Percentiles rank a stretch among this genome's conserved stretches.
These are phyloP conservation scores for Ambrosiella cleistominuta DNA, from an alignment of 2,329 filamentous ascomycete species.

Conservation along the genomic window DNA sequence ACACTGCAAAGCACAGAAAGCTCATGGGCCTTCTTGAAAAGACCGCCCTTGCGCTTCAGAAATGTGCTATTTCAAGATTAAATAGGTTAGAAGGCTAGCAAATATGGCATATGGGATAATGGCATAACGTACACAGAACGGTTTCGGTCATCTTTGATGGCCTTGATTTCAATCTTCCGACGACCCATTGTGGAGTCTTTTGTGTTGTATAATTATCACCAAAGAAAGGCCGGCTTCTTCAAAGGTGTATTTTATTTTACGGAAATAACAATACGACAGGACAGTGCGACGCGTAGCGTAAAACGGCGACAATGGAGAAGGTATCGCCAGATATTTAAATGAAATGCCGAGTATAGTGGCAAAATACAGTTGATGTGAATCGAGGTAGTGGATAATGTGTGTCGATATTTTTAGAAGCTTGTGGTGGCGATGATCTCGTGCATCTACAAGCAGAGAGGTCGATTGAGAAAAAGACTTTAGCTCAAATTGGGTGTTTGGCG, in stretches of 20 bases:
- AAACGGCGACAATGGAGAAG: no score
- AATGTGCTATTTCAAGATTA: constrained; percentile 51
- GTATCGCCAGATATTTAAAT: no score
- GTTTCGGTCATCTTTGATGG: constrained; percentile 96
- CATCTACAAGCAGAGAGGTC: neutral
- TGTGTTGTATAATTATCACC: constrained; percentile 5
- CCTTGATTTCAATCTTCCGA: constrained; percentile 99
- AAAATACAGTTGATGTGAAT: neutral
- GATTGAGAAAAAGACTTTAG: neutral
- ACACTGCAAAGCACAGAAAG: constrained; percentile 94
- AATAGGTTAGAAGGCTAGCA: neutral
- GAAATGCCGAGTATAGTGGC: no score
- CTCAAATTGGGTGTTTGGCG: neutral
- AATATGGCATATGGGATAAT: neutral
- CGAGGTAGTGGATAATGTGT: neutral
- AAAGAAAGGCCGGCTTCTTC: constrained; percentile 6
- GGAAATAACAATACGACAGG: neutral
- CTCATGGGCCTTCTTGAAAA: constrained; percentile 99
- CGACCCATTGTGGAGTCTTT: constrained; percentile 54
- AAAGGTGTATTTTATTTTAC: neutral
- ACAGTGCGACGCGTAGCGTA: neutral
- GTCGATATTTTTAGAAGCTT: constrained; percentile 2
- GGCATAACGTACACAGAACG: constrained; percentile 68
- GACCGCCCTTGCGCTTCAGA: constrained; percentile 90
- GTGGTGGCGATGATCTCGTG: neutral